phyloP scores from a whole-genome alignment of 768 basidiomycete genomes.

The Sarcodon aspratus region DNA sequence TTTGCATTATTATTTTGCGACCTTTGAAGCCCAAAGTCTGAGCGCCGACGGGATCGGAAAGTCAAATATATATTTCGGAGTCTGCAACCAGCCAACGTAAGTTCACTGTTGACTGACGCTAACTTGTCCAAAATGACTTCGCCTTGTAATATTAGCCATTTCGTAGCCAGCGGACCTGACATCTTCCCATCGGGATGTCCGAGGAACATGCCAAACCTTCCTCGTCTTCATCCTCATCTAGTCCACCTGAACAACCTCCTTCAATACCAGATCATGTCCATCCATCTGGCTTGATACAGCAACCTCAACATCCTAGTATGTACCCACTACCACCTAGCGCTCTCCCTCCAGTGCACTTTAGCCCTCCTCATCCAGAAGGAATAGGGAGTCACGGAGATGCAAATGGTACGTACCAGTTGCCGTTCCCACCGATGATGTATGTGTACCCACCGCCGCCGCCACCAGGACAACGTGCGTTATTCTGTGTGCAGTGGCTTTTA shows the following conservation, averaged over 20 bases:
- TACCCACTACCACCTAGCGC: constrained; percentile 11
- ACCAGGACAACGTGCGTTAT: constrained; percentile 19
- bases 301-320: constrained; percentile 11
- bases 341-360: constrained; percentile 16
- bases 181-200: background rate
- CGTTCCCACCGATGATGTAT: constrained; percentile 31
- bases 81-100: constrained; percentile 2
- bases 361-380: constrained; percentile 15
- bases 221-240: too few species aligned
- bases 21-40: constrained; percentile 5
- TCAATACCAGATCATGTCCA: constrained; percentile 1
- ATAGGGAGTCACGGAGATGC: constrained; percentile 21
- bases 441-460: constrained; percentile 28
- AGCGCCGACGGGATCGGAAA: constrained; percentile 20
- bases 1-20: too few species aligned
- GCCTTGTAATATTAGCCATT: constrained; percentile 2
- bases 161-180: background rate
- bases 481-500: background rate
- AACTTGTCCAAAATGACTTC: constrained; percentile 5
- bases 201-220: too few species aligned
- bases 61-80: constrained; percentile 19
- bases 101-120: background rate
- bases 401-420: constrained; percentile 17
- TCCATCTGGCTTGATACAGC: constrained; percentile 5
- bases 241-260: constrained; percentile 1